Conservation (phyloP, 2,329 filamentous ascomycete genomes). For the Epichloe sylvatica region DNA sequence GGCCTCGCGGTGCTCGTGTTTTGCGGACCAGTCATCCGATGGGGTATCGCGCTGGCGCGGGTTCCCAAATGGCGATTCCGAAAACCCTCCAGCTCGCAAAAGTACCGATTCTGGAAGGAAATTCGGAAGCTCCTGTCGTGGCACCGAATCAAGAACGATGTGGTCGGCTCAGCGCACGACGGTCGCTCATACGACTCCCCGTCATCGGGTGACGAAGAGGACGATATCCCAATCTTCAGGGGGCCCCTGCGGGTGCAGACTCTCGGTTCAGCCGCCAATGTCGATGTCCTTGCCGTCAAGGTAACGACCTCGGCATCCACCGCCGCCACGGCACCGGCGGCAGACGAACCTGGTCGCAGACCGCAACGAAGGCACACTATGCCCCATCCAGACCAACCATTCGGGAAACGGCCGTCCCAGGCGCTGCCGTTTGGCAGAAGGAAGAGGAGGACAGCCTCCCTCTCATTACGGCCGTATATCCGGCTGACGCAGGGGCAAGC, state of each 20-base stretch:
- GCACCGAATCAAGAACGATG: constrained; percentile 30
- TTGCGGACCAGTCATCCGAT: constrained; percentile 61
- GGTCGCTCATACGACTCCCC: constrained; percentile 19
- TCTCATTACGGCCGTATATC: constrained; percentile 58
- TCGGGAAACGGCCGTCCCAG: constrained; percentile 29
- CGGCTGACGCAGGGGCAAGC: constrained; percentile 71
- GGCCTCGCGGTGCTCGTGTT: constrained; percentile 60
- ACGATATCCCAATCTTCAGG: constrained; percentile 10
- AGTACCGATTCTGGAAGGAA: constrained; percentile 22
- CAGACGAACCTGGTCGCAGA: constrained; percentile 5
- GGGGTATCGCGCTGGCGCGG: constrained; percentile 73
- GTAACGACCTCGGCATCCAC: not conserved
- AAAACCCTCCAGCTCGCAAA: constrained; percentile 31
- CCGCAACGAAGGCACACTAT: constrained; percentile 38
- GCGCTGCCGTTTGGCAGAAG: constrained; percentile 52
- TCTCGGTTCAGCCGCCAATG: constrained; percentile 11
- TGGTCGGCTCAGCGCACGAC: constrained; percentile 18
- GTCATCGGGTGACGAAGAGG: constrained; percentile 20
- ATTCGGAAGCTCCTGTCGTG: constrained; percentile 30
- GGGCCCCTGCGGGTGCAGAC: constrained; percentile 17
- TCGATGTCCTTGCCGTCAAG: not conserved
- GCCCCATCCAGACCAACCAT: constrained; percentile 25
- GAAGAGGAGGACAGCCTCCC: constrained; percentile 50
- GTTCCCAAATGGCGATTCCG: constrained; percentile 86
- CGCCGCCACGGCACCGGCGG: not conserved